Evolutionary conservation across 257 asterid genomes (phyloP).

Genomic region (Lantana camara): DNA sequence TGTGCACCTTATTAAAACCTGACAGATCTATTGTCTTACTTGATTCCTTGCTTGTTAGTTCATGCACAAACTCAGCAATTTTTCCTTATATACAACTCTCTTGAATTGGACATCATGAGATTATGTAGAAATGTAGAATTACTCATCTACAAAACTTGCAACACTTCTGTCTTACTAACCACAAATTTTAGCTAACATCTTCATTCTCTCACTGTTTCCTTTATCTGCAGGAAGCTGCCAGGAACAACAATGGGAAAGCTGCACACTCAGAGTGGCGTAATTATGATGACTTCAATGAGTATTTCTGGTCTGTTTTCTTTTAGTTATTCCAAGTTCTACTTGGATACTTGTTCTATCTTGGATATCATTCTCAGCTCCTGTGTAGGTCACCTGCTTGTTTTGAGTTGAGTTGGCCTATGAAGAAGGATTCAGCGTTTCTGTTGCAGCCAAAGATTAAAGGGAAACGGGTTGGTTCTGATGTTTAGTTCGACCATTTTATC

Average conservation of each 20-base stretch:
- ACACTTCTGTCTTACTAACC: too few relatives aligned
- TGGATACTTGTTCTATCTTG: constrained; percentile 14
- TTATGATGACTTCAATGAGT: constrained; percentile 95
- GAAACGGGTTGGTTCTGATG: constrained; percentile 73
- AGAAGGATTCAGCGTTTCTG: constrained; percentile 64
- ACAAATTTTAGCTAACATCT: too few relatives aligned
- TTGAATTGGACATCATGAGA: neutral
- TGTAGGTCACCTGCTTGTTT: constrained; percentile 95
- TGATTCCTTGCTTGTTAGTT: neutral
- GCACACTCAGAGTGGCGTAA: constrained; percentile 96
- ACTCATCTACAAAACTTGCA: too few relatives aligned
- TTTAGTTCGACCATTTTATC: constrained; percentile 12
- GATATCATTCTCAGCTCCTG: constrained; percentile 11
- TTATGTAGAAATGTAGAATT: too few relatives aligned
- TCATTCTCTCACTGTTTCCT: constrained; percentile 10
- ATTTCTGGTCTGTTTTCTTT: constrained; percentile 71
- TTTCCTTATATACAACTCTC: neutral
- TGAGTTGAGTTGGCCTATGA: constrained; percentile 88
- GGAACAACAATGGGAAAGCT: constrained; percentile 81
- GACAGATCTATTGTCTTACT: constrained; percentile 2
- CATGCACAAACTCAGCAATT: neutral
- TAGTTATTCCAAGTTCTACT: constrained; percentile 1
- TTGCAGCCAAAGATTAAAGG: constrained; percentile 57
- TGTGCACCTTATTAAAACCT: constrained; percentile 8
- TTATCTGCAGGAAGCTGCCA: constrained; percentile 69